Percentiles rank a stretch among this genome's conserved stretches.
Evolutionary conservation across 352 stramenopile species (phyloP).

Genomic region (Phytophthora pini): DNA sequence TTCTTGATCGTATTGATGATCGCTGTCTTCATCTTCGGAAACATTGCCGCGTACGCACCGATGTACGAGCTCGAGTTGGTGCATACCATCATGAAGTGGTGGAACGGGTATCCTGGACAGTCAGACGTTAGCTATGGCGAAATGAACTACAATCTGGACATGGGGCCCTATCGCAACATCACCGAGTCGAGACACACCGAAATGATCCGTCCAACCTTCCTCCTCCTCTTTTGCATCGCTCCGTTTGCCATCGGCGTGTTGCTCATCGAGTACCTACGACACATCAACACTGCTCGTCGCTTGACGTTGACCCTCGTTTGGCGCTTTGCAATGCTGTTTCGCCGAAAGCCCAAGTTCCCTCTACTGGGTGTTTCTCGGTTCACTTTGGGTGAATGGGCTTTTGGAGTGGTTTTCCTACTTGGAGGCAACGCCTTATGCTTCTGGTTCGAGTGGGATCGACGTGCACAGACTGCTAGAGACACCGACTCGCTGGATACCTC

Average conservation of each 20-base stretch:
- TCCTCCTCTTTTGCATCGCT: not conserved
- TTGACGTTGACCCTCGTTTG: not conserved
- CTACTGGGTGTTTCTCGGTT: not conserved
- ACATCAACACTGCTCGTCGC: not conserved
- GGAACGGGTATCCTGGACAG: not conserved
- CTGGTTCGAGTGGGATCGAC: not conserved
- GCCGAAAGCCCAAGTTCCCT: not conserved
- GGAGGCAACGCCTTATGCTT: not conserved
- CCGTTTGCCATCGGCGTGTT: not conserved
- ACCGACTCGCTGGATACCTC: not conserved
- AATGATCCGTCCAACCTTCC: conserved; percentile 1
- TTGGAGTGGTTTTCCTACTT: not conserved
- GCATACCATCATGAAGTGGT: not conserved
- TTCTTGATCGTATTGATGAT: not conserved
- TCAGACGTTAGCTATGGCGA: not conserved
- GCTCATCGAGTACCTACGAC: not conserved
- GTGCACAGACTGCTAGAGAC: not conserved
- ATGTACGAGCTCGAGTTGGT: conserved; percentile 1
- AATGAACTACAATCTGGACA: conserved; percentile 2
- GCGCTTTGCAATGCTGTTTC: not conserved
- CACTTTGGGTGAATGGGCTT: not conserved
- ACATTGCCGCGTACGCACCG: not conserved
- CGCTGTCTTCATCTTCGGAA: not conserved
- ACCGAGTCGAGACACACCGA: conserved; percentile 1
- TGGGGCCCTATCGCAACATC: not conserved